These are phyloP conservation scores for Aspergillus sp. DNA, from an alignment of 2,329 filamentous ascomycete genomes.

Conservation along the genomic window DNA sequence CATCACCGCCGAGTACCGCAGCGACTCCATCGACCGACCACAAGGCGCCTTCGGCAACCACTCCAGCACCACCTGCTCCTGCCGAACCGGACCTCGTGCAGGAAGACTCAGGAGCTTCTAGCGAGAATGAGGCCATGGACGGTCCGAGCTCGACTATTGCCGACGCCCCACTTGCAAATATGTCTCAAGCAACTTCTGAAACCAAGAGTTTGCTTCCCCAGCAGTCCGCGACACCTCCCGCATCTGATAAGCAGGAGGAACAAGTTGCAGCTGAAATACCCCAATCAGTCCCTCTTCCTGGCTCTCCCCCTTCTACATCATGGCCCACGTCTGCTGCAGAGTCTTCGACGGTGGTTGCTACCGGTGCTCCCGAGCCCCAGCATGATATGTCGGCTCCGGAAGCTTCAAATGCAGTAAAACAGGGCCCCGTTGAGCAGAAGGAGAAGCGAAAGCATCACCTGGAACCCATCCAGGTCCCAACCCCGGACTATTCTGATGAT, in stretches of 20 bases:
- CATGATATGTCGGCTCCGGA: constrained; percentile 15
- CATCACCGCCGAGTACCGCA: constrained; percentile 7
- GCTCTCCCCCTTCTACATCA: constrained; percentile 10
- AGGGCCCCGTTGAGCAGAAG: constrained; percentile 16
- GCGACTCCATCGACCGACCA: constrained; percentile 7
- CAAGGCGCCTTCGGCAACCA: constrained; percentile 6
- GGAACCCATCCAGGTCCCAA: constrained; percentile 45
- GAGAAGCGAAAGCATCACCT: constrained; percentile 27
- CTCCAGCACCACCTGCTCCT: constrained; percentile 13
- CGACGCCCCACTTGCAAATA: constrained; percentile 20
- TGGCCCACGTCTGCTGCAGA: constrained; percentile 10
- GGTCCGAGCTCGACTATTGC: constrained; percentile 23
- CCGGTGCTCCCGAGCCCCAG: constrained; percentile 12
- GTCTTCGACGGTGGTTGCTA: constrained; percentile 11
- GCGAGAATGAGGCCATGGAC: constrained; percentile 17
- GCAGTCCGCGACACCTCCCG: constrained; percentile 8
- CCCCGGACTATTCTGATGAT: constrained; percentile 33
- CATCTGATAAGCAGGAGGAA: constrained; percentile 11
- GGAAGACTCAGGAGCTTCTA: constrained; percentile 15
- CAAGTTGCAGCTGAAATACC: constrained; percentile 7
- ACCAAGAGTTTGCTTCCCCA: constrained; percentile 15
- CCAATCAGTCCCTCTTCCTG: constrained; percentile 11
- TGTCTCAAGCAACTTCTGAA: constrained; percentile 15
- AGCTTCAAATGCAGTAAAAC: constrained; percentile 11
- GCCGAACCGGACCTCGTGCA: constrained; percentile 15